Percentiles rank a stretch among this genome's conserved stretches.
phyloP scores from a whole-genome alignment of 2,329 filamentous ascomycete species.

The Diaporthe citrichinensis region DNA sequence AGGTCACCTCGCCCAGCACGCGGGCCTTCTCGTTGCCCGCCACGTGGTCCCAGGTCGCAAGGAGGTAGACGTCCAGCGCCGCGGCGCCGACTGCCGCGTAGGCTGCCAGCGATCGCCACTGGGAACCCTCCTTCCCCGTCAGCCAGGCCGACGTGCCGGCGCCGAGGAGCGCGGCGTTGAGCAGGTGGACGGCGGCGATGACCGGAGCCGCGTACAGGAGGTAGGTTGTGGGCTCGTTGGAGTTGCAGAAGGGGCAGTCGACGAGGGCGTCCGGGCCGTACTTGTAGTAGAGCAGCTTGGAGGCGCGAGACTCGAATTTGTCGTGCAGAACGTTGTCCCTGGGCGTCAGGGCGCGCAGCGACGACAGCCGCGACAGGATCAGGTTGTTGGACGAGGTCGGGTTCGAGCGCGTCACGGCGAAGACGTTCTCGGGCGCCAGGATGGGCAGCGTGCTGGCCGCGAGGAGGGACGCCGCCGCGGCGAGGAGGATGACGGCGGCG shows the following conservation, averaged over 20 bases:
- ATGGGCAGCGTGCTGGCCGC: constrained; percentile 75
- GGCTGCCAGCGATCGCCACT: constrained; percentile 81
- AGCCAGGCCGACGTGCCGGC: constrained; percentile 79
- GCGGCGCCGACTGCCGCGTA: constrained; percentile 72
- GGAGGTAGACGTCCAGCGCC: constrained; percentile 75
- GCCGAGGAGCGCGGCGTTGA: constrained; percentile 81
- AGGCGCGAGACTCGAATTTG: constrained; percentile 79
- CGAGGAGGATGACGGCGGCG: constrained; percentile 68
- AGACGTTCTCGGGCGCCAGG: constrained; percentile 85
- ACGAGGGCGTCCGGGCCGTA: constrained; percentile 83
- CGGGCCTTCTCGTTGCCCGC: constrained; percentile 74
- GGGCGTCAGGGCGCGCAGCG: constrained; percentile 69
- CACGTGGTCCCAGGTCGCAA: constrained; percentile 73
- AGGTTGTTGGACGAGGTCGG: constrained; percentile 89
- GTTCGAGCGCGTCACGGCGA: constrained; percentile 81
- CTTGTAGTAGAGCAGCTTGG: constrained; percentile 84
- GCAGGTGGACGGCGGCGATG: constrained; percentile 81
- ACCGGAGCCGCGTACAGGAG: constrained; percentile 85
- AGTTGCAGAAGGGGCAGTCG: constrained; percentile 85
- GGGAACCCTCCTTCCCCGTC: constrained; percentile 72
- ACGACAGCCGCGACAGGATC: constrained; percentile 81
- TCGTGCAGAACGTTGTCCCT: constrained; percentile 75
- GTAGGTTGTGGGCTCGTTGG: constrained; percentile 79
- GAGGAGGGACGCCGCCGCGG: constrained; percentile 64
- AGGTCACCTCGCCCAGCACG: constrained; percentile 74